Percentiles rank a stretch among this genome's conserved stretches.
These are phyloP conservation scores for Chlamydomonas sp. DNA, from an alignment of 139 green algal genomes.

Conservation along the genomic window DNA sequence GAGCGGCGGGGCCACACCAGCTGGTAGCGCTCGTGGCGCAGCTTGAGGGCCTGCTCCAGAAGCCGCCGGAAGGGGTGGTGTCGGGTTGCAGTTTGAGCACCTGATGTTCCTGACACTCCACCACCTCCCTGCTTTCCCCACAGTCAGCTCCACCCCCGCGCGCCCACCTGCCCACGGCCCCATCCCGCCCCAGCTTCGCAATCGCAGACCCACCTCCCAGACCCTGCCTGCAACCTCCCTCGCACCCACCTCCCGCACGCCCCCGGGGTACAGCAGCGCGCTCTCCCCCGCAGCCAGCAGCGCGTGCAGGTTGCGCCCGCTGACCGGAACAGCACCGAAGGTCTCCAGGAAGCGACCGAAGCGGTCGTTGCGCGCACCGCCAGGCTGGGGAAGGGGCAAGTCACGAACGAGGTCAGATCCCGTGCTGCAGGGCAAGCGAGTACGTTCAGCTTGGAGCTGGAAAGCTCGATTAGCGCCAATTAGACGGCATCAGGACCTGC, in stretches of 20 bases:
- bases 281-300: conserved; percentile 82
- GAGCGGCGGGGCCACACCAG: conserved; percentile 90
- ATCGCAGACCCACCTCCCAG: background rate
- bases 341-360: conserved; percentile 78
- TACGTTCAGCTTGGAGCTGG: too few relatives aligned
- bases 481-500: too few relatives aligned
- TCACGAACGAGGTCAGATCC: background rate
- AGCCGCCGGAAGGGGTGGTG: background rate
- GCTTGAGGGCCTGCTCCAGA: conserved; percentile 16
- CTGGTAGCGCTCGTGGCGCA: conserved; percentile 69
- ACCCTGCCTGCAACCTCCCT: background rate
- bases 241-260: conserved; percentile 72
- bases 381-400: background rate
- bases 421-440: background rate
- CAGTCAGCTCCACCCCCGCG: background rate
- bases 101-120: too few relatives aligned
- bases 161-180: background rate
- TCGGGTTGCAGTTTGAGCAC: background rate
- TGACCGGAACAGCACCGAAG: conserved; percentile 94
- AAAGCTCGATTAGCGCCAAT: too few relatives aligned
- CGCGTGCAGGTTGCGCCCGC: conserved; percentile 76
- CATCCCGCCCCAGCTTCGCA: background rate
- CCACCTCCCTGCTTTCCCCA: too few relatives aligned
- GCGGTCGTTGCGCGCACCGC: background rate
- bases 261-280: conserved; percentile 93